phyloP scores from a whole-genome alignment of 352 stramenopile species.

The Phytopythium ostracodes region DNA sequence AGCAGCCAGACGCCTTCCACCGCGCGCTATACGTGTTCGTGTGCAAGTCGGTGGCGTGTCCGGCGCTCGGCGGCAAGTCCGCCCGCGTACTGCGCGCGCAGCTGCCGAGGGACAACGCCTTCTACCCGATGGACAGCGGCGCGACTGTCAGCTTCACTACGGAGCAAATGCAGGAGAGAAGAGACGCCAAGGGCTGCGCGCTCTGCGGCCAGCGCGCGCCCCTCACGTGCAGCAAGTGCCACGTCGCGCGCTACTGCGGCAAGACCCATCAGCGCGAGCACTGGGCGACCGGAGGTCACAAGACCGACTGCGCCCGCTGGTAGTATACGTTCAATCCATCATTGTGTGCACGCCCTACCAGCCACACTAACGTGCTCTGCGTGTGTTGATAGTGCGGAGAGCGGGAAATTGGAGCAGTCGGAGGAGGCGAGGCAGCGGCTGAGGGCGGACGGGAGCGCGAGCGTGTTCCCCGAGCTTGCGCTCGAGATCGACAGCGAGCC shows the following conservation, averaged over 20 bases:
- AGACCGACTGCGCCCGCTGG: conserved; percentile 54
- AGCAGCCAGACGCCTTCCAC: conserved; percentile 88
- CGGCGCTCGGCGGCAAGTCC: conserved; percentile 34
- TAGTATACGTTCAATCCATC: too few species aligned
- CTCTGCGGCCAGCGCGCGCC: conserved; percentile 60
- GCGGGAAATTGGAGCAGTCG: conserved; percentile 36
- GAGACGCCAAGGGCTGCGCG: conserved; percentile 32
- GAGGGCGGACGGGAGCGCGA: conserved; percentile 54
- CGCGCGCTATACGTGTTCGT: conserved; percentile 92
- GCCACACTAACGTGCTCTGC: neutral
- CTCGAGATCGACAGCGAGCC: conserved; percentile 81
- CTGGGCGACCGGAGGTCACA: conserved; percentile 65
- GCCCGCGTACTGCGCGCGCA: conserved; percentile 84
- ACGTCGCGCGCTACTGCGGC: conserved; percentile 75
- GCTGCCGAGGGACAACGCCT: conserved; percentile 86
- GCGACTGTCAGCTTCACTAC: conserved; percentile 1
- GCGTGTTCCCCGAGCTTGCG: conserved; percentile 69
- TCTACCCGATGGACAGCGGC: conserved; percentile 73
- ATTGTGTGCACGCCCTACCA: neutral
- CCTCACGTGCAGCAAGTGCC: conserved; percentile 70
- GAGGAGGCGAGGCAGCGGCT: conserved; percentile 24
- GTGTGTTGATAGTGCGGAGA: conserved; percentile 21
- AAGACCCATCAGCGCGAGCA: conserved; percentile 80
- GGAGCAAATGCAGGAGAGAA: conserved; percentile 14
- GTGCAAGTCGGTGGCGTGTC: conserved; percentile 71